phyloP scores from a whole-genome alignment of 2,329 filamentous ascomycete species.

The Pseudocercospora musae region DNA sequence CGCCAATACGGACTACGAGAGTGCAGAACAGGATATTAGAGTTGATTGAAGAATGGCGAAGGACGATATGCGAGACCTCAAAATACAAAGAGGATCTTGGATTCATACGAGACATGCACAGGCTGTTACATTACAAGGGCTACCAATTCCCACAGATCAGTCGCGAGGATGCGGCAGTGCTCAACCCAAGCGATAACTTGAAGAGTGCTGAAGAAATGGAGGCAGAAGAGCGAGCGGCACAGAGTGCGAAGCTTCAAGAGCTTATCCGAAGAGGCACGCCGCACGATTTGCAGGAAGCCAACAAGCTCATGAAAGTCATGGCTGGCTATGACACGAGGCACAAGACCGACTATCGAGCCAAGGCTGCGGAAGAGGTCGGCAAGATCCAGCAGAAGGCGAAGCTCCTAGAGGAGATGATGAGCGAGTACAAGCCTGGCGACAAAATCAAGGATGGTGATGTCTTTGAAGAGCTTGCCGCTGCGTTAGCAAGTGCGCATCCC shows the following conservation, averaged over 20 bases:
- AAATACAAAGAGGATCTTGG: constrained; percentile 96
- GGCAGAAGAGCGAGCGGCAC: constrained; percentile 88
- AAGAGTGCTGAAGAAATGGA: constrained; percentile 99
- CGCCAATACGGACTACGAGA: constrained; percentile 77
- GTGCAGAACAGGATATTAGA: constrained; percentile 93
- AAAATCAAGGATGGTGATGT: constrained; percentile 68
- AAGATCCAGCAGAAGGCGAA: constrained; percentile 95
- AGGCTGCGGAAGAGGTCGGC: constrained; percentile 90
- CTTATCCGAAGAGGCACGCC: constrained; percentile 88
- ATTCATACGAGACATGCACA: constrained; percentile 96
- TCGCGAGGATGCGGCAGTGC: constrained; percentile 87
- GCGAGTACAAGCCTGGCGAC: constrained; percentile 78
- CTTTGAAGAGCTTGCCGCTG: constrained; percentile 79
- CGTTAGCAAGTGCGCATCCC: constrained; percentile 88
- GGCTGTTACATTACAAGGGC: constrained; percentile 91
- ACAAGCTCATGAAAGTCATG: constrained; percentile 98
- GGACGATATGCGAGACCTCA: constrained; percentile 97
- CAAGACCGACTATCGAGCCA: constrained; percentile 96
- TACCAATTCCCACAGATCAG: constrained; percentile 92
- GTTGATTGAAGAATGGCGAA: constrained; percentile 95
- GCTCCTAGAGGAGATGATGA: constrained; percentile 86
- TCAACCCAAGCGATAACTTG: constrained; percentile 95
- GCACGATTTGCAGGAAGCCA: constrained; percentile 92
- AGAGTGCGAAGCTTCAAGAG: constrained; percentile 97
- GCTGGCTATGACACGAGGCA: constrained; percentile 91